Conservation (phyloP, 495 filamentous ascomycete genomes). For the Oleoguttula mirabilis region DNA sequence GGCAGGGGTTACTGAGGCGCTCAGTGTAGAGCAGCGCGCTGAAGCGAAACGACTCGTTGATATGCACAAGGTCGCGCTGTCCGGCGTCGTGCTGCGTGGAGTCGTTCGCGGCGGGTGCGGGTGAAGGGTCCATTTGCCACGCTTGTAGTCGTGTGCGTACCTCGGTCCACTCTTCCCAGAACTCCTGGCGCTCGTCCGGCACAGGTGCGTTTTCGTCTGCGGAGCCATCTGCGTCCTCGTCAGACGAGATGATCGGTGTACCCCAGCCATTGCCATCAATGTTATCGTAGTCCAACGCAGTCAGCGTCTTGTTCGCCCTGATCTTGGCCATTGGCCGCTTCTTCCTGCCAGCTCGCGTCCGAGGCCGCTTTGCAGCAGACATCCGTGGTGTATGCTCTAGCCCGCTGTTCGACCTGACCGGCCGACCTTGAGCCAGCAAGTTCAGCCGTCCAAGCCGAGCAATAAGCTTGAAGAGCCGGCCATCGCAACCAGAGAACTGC, state of each 20-base stretch:
- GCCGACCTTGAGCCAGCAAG: constrained; percentile 60
- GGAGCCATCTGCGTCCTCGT: constrained; percentile 26
- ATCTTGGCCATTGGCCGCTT: neutral
- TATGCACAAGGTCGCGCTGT: constrained; percentile 45
- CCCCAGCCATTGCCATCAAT: constrained; percentile 55
- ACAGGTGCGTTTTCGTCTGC: constrained; percentile 36
- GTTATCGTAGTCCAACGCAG: constrained; percentile 35
- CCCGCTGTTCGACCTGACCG: constrained; percentile 23
- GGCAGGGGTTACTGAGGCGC: constrained; percentile 66
- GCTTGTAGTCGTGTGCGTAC: constrained; percentile 63
- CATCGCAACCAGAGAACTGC: constrained; percentile 78
- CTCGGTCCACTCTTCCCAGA: constrained; percentile 81
- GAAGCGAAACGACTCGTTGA: constrained; percentile 81
- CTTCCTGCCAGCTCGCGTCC: constrained; percentile 2
- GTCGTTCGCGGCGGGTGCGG: constrained; percentile 32
- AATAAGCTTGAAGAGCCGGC: constrained; percentile 33
- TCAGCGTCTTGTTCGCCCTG: neutral
- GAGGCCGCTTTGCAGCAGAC: constrained; percentile 20
- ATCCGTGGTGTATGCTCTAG: constrained; percentile 26
- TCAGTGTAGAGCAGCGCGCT: constrained; percentile 84
- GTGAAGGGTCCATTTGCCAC: constrained; percentile 58
- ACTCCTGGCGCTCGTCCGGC: constrained; percentile 48
- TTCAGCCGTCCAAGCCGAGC: constrained; percentile 59
- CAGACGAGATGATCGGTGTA: constrained; percentile 19
- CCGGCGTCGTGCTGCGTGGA: constrained; percentile 17